Percentiles rank a stretch among this genome's conserved stretches.
phyloP scores from a whole-genome alignment of 2,329 filamentous ascomycete genomes.

The Didymosphaeria variabile region DNA sequence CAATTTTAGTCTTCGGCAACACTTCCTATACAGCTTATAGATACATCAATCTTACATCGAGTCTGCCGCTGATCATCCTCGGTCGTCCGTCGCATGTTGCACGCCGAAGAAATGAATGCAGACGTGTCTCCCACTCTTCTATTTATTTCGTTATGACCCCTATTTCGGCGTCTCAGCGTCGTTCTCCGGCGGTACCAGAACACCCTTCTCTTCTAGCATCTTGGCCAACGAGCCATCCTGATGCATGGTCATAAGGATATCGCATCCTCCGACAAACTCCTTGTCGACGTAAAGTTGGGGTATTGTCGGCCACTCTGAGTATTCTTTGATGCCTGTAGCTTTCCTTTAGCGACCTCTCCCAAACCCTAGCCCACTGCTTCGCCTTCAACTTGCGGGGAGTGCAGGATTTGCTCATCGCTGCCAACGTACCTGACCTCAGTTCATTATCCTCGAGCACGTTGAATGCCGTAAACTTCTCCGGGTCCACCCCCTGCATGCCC shows the following conservation, averaged over 20 bases:
- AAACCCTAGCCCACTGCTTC: background rate
- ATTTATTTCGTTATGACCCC: background rate
- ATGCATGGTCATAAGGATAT: slow-evolving; percentile 97
- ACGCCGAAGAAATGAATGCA: background rate
- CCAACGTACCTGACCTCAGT: slow-evolving; percentile 73
- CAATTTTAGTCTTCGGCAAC: background rate
- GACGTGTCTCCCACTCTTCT: background rate
- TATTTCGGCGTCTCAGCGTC: slow-evolving; percentile 37
- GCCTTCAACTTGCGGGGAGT: background rate
- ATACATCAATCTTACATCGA: slow-evolving; percentile 15
- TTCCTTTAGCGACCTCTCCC: slow-evolving; percentile 7
- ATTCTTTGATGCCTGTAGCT: slow-evolving; percentile 89
- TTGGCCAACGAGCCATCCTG: slow-evolving; percentile 93
- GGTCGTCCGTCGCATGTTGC: background rate
- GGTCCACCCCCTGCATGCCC: slow-evolving; percentile 92
- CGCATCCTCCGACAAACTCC: slow-evolving; percentile 97
- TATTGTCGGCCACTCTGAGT: slow-evolving; percentile 98
- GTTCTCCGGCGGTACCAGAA: slow-evolving; percentile 68
- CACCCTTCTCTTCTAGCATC: slow-evolving; percentile 88
- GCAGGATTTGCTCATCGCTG: too few species aligned
- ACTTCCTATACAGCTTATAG: slow-evolving; percentile 4
- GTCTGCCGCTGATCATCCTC: too few species aligned
- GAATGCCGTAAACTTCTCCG: slow-evolving; percentile 95
- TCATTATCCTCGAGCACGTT: slow-evolving; percentile 95
- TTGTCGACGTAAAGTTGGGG: slow-evolving; percentile 95